Base-by-base conservation (phyloP, 371 early-diverging fungal species). In the Mucor circinelloides region DNA sequence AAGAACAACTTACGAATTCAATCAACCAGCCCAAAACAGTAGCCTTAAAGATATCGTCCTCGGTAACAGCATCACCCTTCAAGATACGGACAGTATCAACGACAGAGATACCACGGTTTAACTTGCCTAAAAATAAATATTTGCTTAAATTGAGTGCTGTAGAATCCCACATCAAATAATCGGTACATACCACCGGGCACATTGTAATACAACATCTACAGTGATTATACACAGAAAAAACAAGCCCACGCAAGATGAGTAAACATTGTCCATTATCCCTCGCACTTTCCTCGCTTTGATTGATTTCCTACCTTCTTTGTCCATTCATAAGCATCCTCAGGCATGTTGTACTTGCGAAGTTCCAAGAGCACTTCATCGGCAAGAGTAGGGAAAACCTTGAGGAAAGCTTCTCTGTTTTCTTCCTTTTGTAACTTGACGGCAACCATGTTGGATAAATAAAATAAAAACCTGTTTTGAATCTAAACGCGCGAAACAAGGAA, bases 71-170 rank as follows among this genome's bases (percentile, higher is more conserved):
- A 55, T 87, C 81, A 50, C 89, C 87, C 70, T 90, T 86, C 72
- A 97, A 82, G 44, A 94, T 90, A 68, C 87, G 82, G 40, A 94
- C 84, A 9, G 98, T 91, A 66, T 95, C 94, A 25, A 93, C 92
- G 30, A 98, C 98, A 17, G 96, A 93, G 60, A 97, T 80, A 57
- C 98, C 98, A 75, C 98, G 94, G 90, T 98, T 98, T 90, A 97
- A 87, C 85, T 98, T 98, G 75, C 97, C 96, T 90, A 69, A 6
- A 50, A 23, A 6, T 10, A 27, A 23, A 9, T 13, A 54, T 36
- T 25, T 38, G 25, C 21, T 48, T 31, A 25, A n/a, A 34, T 32
- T 19, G 32, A 23, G 44, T 27, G 12, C 46, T 23, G 15, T 30
- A 5, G 21, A 32, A 36, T 36, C 13, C 36, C 12, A 27, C 19